These are phyloP conservation scores for Xylariales sp. DNA, from an alignment of 2,329 filamentous ascomycete species.

Conservation along the genomic window DNA sequence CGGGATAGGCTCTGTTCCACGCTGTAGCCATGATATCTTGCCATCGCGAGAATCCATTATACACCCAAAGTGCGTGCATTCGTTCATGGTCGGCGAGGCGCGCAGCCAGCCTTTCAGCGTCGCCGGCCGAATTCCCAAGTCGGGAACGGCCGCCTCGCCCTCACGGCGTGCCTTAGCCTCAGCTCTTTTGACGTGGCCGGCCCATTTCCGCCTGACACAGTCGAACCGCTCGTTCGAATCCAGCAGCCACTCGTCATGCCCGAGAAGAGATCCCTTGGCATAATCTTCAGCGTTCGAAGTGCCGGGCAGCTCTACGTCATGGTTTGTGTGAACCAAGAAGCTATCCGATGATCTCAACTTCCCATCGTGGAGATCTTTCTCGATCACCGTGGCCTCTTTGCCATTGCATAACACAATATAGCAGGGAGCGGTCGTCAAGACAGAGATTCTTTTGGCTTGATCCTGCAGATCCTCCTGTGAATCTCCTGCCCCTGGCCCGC, in stretches of 20 bases:
- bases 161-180: constrained; percentile 8
- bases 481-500: constrained; percentile 4
- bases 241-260: constrained; percentile 20
- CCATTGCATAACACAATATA: constrained; percentile 54
- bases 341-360: constrained; percentile 35
- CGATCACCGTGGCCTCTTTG: constrained; percentile 39
- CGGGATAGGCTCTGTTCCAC: constrained; percentile 1
- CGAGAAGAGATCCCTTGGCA: constrained; percentile 8
- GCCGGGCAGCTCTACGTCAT: constrained; percentile 29
- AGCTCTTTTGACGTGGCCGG: constrained; percentile 17
- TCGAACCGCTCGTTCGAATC: constrained; percentile 25
- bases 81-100: constrained; percentile 49
- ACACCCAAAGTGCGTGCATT: constrained; percentile 52
- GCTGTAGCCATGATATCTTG: constrained; percentile 37
- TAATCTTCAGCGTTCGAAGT: neutral
- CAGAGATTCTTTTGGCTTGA: constrained; percentile 10
- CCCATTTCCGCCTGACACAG: constrained; percentile 34
- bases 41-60: constrained; percentile 52
- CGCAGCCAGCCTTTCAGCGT: constrained; percentile 42
- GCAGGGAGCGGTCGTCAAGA: constrained; percentile 36
- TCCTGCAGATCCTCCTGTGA: constrained; percentile 1
- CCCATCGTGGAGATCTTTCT: constrained; percentile 49
- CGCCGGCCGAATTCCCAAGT: constrained; percentile 23
- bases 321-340: constrained; percentile 55
- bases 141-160: constrained; percentile 14